Conservation (phyloP, 2,329 filamentous ascomycete species). For the Pleurostoma richardsiae region DNA sequence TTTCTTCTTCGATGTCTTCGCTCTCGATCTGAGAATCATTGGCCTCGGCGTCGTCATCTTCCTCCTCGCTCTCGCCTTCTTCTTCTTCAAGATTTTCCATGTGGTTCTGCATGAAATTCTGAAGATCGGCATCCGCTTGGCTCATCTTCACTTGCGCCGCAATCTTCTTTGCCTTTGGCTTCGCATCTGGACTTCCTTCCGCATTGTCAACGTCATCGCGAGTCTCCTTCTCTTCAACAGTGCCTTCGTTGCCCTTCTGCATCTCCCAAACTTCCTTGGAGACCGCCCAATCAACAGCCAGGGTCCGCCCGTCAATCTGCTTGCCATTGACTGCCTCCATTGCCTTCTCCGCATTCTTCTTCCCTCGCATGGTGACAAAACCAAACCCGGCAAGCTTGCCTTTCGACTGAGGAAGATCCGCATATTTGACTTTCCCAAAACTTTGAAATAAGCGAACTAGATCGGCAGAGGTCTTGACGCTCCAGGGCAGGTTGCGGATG, state of each 20-base stretch:
- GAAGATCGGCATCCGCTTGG: slow-evolving; percentile 34
- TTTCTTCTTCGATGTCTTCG: slow-evolving; percentile 29
- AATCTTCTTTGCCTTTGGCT: slow-evolving; percentile 19
- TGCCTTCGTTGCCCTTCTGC: slow-evolving; percentile 40
- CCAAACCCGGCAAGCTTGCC: slow-evolving; percentile 81
- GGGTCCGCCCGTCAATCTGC: slow-evolving; percentile 75
- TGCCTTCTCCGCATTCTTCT: slow-evolving; percentile 87
- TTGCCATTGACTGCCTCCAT: slow-evolving; percentile 84
- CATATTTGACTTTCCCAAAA: slow-evolving; percentile 87
- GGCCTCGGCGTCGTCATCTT: slow-evolving; percentile 36
- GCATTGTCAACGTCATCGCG: slow-evolving; percentile 7
- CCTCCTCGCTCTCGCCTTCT: slow-evolving; percentile 40
- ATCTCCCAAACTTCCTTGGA: slow-evolving; percentile 83
- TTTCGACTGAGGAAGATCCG: slow-evolving; percentile 75
- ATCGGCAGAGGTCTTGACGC: slow-evolving; percentile 80
- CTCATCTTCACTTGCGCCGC: slow-evolving; percentile 20
- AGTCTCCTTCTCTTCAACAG: slow-evolving; percentile 26
- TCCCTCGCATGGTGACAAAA: slow-evolving; percentile 82
- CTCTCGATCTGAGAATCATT: slow-evolving; percentile 37
- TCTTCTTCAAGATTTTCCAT: slow-evolving; percentile 49
- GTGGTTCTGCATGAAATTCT: slow-evolving; percentile 51
- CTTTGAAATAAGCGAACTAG: slow-evolving; percentile 74
- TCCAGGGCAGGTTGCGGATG: slow-evolving; percentile 93
- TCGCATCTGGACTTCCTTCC: slow-evolving; percentile 30
- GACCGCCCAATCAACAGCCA: slow-evolving; percentile 96